Conservation (phyloP, 495 filamentous ascomycete genomes). For the Tuber umbilicatum region DNA sequence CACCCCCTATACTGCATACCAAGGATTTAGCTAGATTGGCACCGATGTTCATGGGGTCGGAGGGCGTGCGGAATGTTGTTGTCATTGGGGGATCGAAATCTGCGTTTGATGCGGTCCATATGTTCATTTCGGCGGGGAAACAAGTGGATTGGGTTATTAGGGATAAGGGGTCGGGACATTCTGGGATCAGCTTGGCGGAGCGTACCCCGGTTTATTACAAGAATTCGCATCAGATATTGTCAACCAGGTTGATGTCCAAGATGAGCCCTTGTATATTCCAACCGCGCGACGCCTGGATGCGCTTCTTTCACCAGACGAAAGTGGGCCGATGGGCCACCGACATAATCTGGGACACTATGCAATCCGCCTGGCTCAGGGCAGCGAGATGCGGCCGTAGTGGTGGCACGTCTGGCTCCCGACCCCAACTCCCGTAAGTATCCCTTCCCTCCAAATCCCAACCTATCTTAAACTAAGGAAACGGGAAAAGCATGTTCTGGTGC, state of each 20-base stretch:
- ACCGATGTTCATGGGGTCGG: constrained; percentile 38
- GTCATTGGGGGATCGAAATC: constrained; percentile 71
- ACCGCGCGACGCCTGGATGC: constrained; percentile 51
- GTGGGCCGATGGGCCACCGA: constrained; percentile 63
- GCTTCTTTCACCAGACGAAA: constrained; percentile 60
- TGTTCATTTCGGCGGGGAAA: constrained; percentile 57
- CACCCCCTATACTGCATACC: constrained; percentile 58
- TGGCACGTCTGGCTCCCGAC: constrained; percentile 18
- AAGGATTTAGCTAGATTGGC: constrained; percentile 51
- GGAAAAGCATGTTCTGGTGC: constrained; percentile 32
- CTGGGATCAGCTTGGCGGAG: constrained; percentile 52
- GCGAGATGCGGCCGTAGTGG: constrained; percentile 27
- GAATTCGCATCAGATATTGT: constrained; percentile 37
- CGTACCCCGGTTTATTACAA: constrained; percentile 31
- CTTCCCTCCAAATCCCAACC: background rate
- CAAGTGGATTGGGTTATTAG: constrained; percentile 75
- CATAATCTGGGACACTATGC: constrained; percentile 53
- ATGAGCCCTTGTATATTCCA: constrained; percentile 61
- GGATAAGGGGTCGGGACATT: constrained; percentile 64
- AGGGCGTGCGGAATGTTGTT: constrained; percentile 47
- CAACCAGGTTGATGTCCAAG: constrained; percentile 59
- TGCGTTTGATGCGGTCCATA: constrained; percentile 69
- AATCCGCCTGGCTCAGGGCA: constrained; percentile 26
- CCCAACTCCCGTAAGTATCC: constrained; percentile 27
- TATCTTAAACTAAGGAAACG: background rate